Conservation (phyloP, 2,329 filamentous ascomycete species). For the Annulohypoxylon truncatum region DNA sequence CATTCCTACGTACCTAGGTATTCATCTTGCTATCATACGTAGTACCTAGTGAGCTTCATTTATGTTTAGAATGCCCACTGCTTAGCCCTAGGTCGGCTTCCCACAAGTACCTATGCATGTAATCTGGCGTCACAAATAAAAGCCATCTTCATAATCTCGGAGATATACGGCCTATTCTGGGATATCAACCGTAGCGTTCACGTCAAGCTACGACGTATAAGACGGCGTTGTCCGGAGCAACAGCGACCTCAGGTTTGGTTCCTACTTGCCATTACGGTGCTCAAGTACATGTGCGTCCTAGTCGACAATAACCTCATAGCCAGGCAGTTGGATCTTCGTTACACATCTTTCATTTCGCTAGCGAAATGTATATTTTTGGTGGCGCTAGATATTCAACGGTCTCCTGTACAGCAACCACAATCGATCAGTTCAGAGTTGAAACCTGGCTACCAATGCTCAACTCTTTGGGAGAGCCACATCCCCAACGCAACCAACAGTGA, state of each 20-base stretch:
- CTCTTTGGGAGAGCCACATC: not conserved
- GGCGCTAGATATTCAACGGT: not conserved
- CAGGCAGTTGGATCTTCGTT: not conserved
- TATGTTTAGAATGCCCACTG: too few species aligned
- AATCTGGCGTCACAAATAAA: too few species aligned
- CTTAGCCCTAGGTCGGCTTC: too few species aligned
- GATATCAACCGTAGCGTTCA: not conserved
- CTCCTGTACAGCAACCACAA: not conserved
- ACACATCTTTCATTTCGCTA: not conserved
- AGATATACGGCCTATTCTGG: too few species aligned
- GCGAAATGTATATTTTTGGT: not conserved
- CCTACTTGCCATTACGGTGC: not conserved
- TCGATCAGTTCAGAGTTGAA: not conserved
- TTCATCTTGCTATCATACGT: too few species aligned
- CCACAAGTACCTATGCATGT: too few species aligned
- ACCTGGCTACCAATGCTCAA: not conserved
- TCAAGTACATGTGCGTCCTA: not conserved
- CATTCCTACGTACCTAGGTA: too few species aligned
- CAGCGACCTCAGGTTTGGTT: not conserved
- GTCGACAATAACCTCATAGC: not conserved
- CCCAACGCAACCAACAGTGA: conserved; percentile 11
- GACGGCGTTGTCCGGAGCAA: not conserved
- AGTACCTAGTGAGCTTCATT: too few species aligned
- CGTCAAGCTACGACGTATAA: not conserved
- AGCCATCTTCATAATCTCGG: too few species aligned